Evolutionary conservation across 306 rosid species (phyloP).

Genomic region (Vachellia collinsii): DNA sequence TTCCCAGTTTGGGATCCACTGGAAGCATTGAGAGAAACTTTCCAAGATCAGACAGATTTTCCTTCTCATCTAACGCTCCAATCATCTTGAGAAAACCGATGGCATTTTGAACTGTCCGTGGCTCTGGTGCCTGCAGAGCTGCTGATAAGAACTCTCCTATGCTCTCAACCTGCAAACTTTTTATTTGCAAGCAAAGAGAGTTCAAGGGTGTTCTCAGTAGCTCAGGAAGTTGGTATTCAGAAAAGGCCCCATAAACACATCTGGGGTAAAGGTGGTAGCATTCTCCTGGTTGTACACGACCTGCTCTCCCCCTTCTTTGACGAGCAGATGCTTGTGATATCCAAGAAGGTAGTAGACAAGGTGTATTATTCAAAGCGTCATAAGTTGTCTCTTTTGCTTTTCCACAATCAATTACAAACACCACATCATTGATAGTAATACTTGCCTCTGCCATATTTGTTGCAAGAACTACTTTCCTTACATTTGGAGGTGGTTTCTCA

Average conservation of each 20-base stretch:
- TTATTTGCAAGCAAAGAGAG: slow-evolving; percentile 97
- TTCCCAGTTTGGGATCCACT: slow-evolving; percentile 95
- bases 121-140: slow-evolving; percentile 90
- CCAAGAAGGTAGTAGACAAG: slow-evolving; percentile 97
- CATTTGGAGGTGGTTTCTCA: slow-evolving; percentile 82
- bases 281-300: slow-evolving; percentile 97
- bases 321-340: slow-evolving; percentile 95
- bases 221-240: slow-evolving; percentile 96
- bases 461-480: slow-evolving; percentile 89
- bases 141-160: slow-evolving; percentile 92
- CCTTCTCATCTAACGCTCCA: slow-evolving; percentile 91
- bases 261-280: slow-evolving; percentile 93
- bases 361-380: slow-evolving; percentile 96
- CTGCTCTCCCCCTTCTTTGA: slow-evolving; percentile 98
- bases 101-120: slow-evolving; percentile 92
- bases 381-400: slow-evolving; percentile 97
- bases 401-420: slow-evolving; percentile 95
- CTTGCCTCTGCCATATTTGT: slow-evolving; percentile 99
- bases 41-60: slow-evolving; percentile 84
- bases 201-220: slow-evolving; percentile 94
- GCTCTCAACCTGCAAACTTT: slow-evolving; percentile 94
- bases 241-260: slow-evolving; percentile 87
- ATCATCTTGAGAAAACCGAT: slow-evolving; percentile 86
- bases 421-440: slow-evolving; percentile 90
- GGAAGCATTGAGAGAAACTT: slow-evolving; percentile 91